Conservation (phyloP, 495 filamentous ascomycete genomes). For the Aspergillus avenaceus region DNA sequence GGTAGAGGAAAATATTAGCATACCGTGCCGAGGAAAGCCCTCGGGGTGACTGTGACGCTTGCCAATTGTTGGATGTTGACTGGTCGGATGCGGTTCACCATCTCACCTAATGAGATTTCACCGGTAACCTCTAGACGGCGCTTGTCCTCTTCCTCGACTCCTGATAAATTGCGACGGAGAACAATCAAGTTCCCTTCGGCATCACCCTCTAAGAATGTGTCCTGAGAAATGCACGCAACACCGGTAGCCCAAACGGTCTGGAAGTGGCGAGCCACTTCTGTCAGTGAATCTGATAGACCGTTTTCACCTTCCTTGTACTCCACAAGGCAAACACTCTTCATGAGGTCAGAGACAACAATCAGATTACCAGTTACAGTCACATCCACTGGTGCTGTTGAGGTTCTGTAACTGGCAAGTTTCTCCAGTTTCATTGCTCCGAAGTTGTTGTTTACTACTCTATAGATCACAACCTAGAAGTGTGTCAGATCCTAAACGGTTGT, state of each 20-base stretch:
- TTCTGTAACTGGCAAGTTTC: slow-evolving; percentile 69
- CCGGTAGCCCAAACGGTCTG: slow-evolving; percentile 79
- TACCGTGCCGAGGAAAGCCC: slow-evolving; percentile 88
- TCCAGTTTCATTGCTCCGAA: slow-evolving; percentile 49
- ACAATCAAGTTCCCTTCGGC: slow-evolving; percentile 84
- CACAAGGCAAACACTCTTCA: slow-evolving; percentile 84
- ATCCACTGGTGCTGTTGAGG: slow-evolving; percentile 81
- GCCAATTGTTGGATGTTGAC: slow-evolving; percentile 55
- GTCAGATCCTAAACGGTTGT: slow-evolving; percentile 7
- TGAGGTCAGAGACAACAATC: slow-evolving; percentile 86
- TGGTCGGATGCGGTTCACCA: slow-evolving; percentile 79
- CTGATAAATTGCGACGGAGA: slow-evolving; percentile 63
- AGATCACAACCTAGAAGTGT: slow-evolving; percentile 50
- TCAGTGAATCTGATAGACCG: slow-evolving; percentile 47
- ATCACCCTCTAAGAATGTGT: slow-evolving; percentile 77
- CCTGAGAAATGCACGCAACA: slow-evolving; percentile 62
- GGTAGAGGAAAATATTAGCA: slow-evolving; percentile 25
- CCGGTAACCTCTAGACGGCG: slow-evolving; percentile 66
- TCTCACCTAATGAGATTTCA: slow-evolving; percentile 83
- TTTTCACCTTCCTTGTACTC: slow-evolving; percentile 52
- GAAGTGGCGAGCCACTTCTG: slow-evolving; percentile 75
- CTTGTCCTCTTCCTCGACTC: slow-evolving; percentile 69
- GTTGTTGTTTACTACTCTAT: slow-evolving; percentile 45
- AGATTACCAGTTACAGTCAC: slow-evolving; percentile 62
- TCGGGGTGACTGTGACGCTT: slow-evolving; percentile 66